These are phyloP conservation scores for Diutina rugosa DNA, from an alignment of 1,139 yeast species.

Conservation along the genomic window DNA sequence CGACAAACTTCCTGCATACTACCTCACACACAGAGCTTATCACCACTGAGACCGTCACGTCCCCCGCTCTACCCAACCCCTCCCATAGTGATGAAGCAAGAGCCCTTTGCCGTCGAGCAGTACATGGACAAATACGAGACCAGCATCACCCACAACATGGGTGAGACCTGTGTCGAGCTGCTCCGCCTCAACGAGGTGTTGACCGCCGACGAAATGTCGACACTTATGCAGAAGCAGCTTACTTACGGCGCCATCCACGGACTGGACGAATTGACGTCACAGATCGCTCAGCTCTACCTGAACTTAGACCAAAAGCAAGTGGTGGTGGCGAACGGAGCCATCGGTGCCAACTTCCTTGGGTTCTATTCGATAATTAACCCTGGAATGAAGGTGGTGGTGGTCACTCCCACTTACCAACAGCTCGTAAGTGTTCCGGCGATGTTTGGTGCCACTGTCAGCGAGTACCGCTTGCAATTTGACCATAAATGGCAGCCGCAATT, in stretches of 20 bases:
- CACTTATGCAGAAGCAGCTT: conserved; percentile 12
- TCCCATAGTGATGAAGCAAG: conserved; percentile 22
- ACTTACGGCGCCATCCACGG: conserved; percentile 40
- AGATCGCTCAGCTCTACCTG: conserved; percentile 24
- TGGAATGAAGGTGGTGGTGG: conserved; percentile 37
- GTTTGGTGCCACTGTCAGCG: conserved; percentile 28
- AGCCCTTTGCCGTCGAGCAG: conserved; percentile 40
- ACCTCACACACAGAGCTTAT: neutral
- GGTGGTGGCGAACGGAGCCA: conserved; percentile 43
- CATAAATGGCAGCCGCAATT: conserved; percentile 26
- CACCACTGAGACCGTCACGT: neutral
- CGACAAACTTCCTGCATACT: neutral
- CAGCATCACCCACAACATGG: conserved; percentile 26
- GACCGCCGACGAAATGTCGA: conserved; percentile 8
- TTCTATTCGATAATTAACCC: conserved; percentile 34
- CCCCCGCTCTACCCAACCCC: neutral
- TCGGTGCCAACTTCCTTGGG: conserved; percentile 41
- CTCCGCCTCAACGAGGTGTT: conserved; percentile 26
- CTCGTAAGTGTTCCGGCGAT: conserved; percentile 35
- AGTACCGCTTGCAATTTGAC: conserved; percentile 18
- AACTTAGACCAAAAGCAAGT: conserved; percentile 17
- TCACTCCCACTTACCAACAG: conserved; percentile 43
- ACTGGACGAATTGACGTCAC: conserved; percentile 21
- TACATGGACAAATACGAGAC: conserved; percentile 43
- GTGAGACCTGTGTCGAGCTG: conserved; percentile 43